phyloP scores from a whole-genome alignment of 2,329 filamentous ascomycete species.

The Xenoacremonium recifei region DNA sequence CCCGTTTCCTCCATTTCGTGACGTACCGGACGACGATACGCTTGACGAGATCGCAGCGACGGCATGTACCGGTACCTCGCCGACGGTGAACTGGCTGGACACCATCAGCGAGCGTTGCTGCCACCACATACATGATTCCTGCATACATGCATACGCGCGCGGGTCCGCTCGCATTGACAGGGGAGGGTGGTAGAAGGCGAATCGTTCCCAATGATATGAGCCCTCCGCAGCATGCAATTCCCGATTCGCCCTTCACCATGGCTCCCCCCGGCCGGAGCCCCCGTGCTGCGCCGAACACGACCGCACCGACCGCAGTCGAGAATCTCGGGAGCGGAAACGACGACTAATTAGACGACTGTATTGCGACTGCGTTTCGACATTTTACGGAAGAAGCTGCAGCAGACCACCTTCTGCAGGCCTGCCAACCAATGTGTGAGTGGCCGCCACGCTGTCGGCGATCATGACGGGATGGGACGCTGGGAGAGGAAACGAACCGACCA shows the following conservation, averaged over 20 bases:
- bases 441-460: too few species aligned
- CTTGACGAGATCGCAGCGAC: too few species aligned
- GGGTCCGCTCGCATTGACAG: not conserved
- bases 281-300: not conserved
- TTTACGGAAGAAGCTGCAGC: not conserved
- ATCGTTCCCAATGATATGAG: not conserved
- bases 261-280: conserved; percentile 1
- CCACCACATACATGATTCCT: not conserved
- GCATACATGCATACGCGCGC: not conserved
- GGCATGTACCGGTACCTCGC: too few species aligned
- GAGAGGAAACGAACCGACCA: too few species aligned
- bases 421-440: too few species aligned
- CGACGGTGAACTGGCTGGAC: too few species aligned
- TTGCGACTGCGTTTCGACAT: not conserved
- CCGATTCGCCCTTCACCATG: not conserved
- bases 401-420: too few species aligned
- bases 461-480: too few species aligned
- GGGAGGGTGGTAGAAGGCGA: too few species aligned
- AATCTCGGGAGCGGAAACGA: not conserved
- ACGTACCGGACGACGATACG: too few species aligned
- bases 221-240: not conserved
- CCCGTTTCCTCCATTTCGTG: too few species aligned
- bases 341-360: not conserved
- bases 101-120: too few species aligned
- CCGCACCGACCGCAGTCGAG: conserved; percentile 1